These are phyloP conservation scores for Leccinum sublutescens DNA, from an alignment of 768 basidiomycete species.

Conservation along the genomic window DNA sequence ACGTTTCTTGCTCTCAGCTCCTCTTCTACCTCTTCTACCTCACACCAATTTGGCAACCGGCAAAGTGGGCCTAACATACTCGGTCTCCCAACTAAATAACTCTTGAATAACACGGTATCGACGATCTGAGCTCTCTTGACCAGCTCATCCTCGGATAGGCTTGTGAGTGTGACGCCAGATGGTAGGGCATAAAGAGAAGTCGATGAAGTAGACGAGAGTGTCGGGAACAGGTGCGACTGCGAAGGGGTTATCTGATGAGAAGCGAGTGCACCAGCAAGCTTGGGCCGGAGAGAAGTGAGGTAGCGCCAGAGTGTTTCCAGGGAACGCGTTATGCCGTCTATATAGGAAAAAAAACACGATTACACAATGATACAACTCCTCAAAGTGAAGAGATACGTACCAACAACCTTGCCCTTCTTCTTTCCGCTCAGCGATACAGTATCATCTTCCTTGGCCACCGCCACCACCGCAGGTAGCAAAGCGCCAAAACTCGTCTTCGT, in stretches of 20 bases:
- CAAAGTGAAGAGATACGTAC: slow-evolving; percentile 31
- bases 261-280: slow-evolving; percentile 74
- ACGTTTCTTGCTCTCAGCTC: slow-evolving; percentile 79
- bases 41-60: slow-evolving; percentile 94
- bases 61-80: slow-evolving; percentile 83
- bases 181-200: slow-evolving; percentile 80
- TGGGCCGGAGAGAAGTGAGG: slow-evolving; percentile 86
- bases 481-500: slow-evolving; percentile 57
- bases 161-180: slow-evolving; percentile 59
- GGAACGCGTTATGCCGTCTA: slow-evolving; percentile 65
- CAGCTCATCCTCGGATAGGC: slow-evolving; percentile 80
- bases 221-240: slow-evolving; percentile 65
- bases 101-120: slow-evolving; percentile 93
- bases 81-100: slow-evolving; percentile 81
- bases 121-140: slow-evolving; percentile 90
- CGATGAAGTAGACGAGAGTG: slow-evolving; percentile 68
- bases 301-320: slow-evolving; percentile 88
- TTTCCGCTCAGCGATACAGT: slow-evolving; percentile 48
- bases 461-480: slow-evolving; percentile 33
- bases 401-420: slow-evolving; percentile 30
- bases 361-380: neutral
- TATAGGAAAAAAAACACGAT: neutral
- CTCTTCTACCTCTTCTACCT: slow-evolving; percentile 91
- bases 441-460: slow-evolving; percentile 59
- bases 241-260: slow-evolving; percentile 65